A percentile compares a stretch with the other conserved stretches of the same genome.
Evolutionary conservation across 2,329 filamentous ascomycete species (phyloP).

Genomic region (Stagonosporopsis chrysanthemi): DNA sequence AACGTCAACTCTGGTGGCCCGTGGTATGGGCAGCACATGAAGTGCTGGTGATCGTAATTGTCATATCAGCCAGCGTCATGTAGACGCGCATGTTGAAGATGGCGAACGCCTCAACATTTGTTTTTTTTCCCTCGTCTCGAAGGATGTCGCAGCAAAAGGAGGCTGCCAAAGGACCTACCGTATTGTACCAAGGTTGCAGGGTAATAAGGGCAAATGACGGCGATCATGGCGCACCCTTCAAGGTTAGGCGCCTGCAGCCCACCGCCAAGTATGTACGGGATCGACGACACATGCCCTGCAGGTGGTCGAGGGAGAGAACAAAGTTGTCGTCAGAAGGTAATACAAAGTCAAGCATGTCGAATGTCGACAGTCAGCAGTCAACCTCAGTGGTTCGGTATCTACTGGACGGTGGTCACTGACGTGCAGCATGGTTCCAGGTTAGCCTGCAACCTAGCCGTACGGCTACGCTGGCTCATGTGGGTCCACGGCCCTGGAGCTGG

Average conservation of each 20-base stretch:
- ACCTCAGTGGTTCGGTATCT: too few relatives aligned
- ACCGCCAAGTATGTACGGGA: constrained; percentile 3
- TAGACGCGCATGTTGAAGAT: background rate
- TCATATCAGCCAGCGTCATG: background rate
- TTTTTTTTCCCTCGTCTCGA: background rate
- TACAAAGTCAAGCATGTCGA: background rate
- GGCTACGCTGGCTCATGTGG: constrained; percentile 3
- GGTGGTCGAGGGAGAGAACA: background rate
- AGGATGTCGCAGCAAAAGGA: background rate
- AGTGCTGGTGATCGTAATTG: background rate
- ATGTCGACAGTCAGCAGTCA: background rate
- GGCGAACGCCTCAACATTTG: background rate
- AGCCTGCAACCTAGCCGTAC: background rate
- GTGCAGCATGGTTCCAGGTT: background rate
- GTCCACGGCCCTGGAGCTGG: background rate
- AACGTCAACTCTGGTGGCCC: background rate
- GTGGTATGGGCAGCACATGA: background rate
- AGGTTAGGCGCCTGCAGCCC: constrained; percentile 3
- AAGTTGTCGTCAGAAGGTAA: background rate
- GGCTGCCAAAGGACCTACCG: background rate
- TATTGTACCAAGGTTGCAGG: background rate
- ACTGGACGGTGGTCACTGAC: too few relatives aligned
- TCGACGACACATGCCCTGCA: constrained; percentile 3
- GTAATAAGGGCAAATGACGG: constrained; percentile 11
- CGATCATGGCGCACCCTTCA: constrained; percentile 17